Conservation (phyloP, 1,284 basidiomycete genomes). For the Ustanciosporium gigantosporum region DNA sequence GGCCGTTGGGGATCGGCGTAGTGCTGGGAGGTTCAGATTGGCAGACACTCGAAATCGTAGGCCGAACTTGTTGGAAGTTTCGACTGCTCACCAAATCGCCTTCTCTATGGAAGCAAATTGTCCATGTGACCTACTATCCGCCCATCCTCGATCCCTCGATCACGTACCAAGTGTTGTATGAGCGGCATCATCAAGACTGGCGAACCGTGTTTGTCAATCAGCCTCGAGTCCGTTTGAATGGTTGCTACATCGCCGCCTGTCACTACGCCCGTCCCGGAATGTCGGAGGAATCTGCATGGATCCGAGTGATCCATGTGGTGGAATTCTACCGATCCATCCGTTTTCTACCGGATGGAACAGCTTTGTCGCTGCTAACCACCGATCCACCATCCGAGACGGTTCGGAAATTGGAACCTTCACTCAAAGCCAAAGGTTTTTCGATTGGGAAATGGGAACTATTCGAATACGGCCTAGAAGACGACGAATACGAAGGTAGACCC, state of each 20-base stretch:
- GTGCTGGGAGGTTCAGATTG: conserved; percentile 53
- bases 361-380: conserved; percentile 82
- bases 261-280: conserved; percentile 55
- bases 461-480: conserved; percentile 35
- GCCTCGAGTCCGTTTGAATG: conserved; percentile 55
- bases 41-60: conserved; percentile 48
- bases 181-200: conserved; percentile 43
- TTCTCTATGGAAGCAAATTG: conserved; percentile 50
- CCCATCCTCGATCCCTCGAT: conserved; percentile 31
- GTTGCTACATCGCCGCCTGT: conserved; percentile 57
- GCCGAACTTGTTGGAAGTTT: conserved; percentile 52
- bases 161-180: conserved; percentile 20
- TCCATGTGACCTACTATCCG: conserved; percentile 46
- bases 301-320: conserved; percentile 56
- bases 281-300: conserved; percentile 53
- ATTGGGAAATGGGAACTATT: conserved; percentile 64
- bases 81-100: conserved; percentile 47
- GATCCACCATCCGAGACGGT: conserved; percentile 79
- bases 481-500: conserved; percentile 26
- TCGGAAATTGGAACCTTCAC: conserved; percentile 73
- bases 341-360: conserved; percentile 83
- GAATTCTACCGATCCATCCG: conserved; percentile 78
- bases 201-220: conserved; percentile 54
- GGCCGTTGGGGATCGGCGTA: conserved; percentile 38
- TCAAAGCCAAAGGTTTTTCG: conserved; percentile 72